Base-by-base conservation (phyloP, 352 stramenopile genomes). In the Blastocystis sp. region DNA sequence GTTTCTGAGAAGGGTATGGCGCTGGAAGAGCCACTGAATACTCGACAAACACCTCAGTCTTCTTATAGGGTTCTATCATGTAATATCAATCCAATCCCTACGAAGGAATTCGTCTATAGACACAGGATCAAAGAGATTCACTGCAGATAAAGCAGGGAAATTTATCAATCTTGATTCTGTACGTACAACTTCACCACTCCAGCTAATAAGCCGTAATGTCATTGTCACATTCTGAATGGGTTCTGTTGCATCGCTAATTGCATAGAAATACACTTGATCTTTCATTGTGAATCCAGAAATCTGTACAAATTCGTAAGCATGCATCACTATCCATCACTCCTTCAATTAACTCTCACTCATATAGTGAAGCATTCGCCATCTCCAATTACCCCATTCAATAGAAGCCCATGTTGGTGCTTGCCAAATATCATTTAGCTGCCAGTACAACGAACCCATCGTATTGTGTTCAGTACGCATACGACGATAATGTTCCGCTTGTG, bases 371-470 rank as follows among this genome's bases (percentile, higher is more conserved):
- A 67, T 67, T 9, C 56, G 51, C 71, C 71, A 81, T 3, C 71
- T 16, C 21, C 51, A 35, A 29, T 43, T 81, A 19, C 56, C 56
- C 35, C 39, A 81, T 88, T 95, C 92, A 46, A 94, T 92, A 63
- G 92, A 94, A 27, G 92, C 94, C 92, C 92, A 95, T 86, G 91
- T 94, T 52, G 92, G 93, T 9, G 92, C 92, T 86, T 93, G 90
- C 92, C 92, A 95, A 73, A 95, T 92, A 66, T 95, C 92, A 88
- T 94, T 94, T 19, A 95, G 88, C 77, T 95, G 92, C 92, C 92
- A 95, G 87, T 95, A 81, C 11, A 81, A 39, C 56, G 71, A 67
- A 24, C 71, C 71, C 71, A 81, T 81, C 2, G 71, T 81, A 52
- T 81, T 16, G 56, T 81, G 56, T 43, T 81, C 71, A 19, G 71